Evolutionary conservation across 2,329 filamentous ascomycete species (phyloP), one percentile per base, ranked within the genome.

Genomic region (Tetracladium maxilliforme): DNA sequence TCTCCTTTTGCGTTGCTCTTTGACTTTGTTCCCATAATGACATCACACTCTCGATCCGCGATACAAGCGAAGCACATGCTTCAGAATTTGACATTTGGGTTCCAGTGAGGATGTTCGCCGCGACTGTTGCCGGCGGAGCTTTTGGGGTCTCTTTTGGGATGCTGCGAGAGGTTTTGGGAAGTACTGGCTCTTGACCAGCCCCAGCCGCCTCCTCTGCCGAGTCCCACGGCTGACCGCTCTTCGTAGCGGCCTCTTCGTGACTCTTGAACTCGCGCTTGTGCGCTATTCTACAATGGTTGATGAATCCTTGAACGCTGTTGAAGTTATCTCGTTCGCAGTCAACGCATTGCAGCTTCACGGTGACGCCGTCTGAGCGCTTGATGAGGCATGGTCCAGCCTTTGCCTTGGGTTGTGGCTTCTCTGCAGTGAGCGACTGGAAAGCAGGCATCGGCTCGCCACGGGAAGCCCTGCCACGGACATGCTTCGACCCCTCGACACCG

Each of bases 251-350:
- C 42, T 86, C 82, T 48, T 95, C 87, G 43, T 98, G 90, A 40
- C 83, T 94, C 54, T 92, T 87, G 59, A 86, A 95, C 35, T 92
- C 84, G 30, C 82, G 69, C 45, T 78, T 80, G 53, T 98, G 90
- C 14, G 86, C 84, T 40, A 98, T 95, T 29, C 90, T 83, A 47
- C 87, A 95, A 47, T 98, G 90, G 45, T 98, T 98, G 56, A 98
- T 90, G 53, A 95, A 95, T n/a, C 90, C 90, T 50, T 95, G 90
- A 0, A 86, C 92, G 54, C 86, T 95, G 28, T 79, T 86, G 44
- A 95, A 95, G 48, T 94, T 82, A 47, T 83, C 81, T 34, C 87
- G 69, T 24, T 83, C 66, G 51, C 90, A 95, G 48, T 90, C 79
- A 30, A 80, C 54, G 57, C 90, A 98, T 34, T 92, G 77, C 24